phyloP scores from a whole-genome alignment of 768 basidiomycete species.

The Cystobasidiopsis lactophilus region DNA sequence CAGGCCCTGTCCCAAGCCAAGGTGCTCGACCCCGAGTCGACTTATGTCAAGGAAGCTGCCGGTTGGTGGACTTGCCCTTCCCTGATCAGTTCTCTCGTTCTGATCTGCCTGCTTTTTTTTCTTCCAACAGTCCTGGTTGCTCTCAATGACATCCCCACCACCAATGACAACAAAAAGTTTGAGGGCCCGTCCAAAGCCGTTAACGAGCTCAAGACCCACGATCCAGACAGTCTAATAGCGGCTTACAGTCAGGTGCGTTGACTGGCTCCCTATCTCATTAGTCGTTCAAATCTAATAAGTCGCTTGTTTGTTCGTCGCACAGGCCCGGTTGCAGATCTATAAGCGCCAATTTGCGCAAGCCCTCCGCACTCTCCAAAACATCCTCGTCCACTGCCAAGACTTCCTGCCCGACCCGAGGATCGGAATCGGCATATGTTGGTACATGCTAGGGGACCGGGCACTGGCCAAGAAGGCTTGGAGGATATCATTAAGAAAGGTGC shows the following conservation, averaged over 20 bases:
- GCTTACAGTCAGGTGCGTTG: constrained; percentile 54
- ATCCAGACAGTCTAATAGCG: constrained; percentile 70
- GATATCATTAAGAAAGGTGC: constrained; percentile 47
- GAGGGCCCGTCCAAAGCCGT: constrained; percentile 65
- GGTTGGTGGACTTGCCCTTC: too few species aligned
- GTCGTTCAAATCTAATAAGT: constrained; percentile 3
- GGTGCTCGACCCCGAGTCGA: neutral
- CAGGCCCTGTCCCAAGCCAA: neutral
- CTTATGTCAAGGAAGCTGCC: neutral
- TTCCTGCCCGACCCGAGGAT: constrained; percentile 83
- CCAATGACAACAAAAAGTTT: too few species aligned
- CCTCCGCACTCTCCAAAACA: constrained; percentile 63
- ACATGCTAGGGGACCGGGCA: constrained; percentile 61
- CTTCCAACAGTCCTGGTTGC: constrained; percentile 1
- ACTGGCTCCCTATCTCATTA: neutral
- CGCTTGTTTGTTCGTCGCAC: constrained; percentile 5
- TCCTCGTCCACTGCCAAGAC: constrained; percentile 52
- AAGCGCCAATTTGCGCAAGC: constrained; percentile 54
- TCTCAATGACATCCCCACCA: constrained; percentile 48
- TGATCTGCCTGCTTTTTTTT: neutral
- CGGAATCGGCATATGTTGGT: constrained; percentile 82
- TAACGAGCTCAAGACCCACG: constrained; percentile 49
- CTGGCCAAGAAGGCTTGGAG: constrained; percentile 80
- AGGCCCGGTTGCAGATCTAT: constrained; percentile 72
- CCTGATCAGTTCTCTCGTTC: too few species aligned